Conservation (phyloP, 257 asterid genomes). For the Gardenia jasminoides region DNA sequence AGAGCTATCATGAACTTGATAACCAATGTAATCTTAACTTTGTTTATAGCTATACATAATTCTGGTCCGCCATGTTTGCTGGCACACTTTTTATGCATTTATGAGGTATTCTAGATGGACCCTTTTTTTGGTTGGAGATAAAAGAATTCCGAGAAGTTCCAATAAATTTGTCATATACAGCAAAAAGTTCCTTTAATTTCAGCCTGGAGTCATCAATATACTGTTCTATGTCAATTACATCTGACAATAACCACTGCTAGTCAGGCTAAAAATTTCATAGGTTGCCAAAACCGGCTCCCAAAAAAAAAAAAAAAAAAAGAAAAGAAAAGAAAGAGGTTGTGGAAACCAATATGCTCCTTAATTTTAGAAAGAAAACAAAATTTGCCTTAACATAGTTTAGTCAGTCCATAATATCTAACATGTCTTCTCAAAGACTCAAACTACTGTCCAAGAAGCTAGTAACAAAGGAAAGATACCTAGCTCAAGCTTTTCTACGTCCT, state of each 20-base stretch:
- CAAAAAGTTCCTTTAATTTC: background rate
- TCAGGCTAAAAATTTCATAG: background rate
- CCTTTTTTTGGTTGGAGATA: background rate
- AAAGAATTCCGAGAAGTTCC: background rate
- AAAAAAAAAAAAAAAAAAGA: no score
- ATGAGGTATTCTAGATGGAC: background rate
- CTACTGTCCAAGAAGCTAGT: background rate
- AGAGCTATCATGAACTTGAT: background rate
- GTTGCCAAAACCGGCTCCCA: no score
- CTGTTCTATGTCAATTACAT: background rate
- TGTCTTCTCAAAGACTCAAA: no score
- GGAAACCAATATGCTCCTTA: background rate
- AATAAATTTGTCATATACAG: background rate
- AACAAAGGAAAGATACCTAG: background rate
- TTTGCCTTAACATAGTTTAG: background rate
- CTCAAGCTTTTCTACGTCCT: background rate
- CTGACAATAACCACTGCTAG: background rate
- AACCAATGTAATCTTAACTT: background rate
- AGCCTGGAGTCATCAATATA: background rate
- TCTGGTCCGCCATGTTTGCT: background rate
- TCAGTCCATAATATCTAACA: background rate
- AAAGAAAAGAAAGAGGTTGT: no score
- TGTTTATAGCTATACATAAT: no score
- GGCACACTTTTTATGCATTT: constrained; percentile 2
- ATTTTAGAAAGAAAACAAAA: no score